Base-by-base conservation (phyloP, 2,329 filamentous ascomycete genomes). In the Scortechinia acanthostroma region DNA sequence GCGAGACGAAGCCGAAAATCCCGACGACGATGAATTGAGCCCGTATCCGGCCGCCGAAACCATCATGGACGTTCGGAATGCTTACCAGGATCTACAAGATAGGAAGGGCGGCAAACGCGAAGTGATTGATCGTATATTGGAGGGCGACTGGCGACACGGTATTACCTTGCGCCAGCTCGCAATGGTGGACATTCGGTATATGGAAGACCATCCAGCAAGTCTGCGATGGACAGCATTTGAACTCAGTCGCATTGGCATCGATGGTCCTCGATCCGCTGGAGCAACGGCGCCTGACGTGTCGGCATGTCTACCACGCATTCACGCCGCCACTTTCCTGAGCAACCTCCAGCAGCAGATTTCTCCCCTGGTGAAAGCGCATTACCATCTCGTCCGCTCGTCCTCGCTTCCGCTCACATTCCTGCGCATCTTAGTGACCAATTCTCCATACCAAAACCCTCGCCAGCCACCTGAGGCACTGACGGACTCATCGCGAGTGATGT, bases 121-220 rank as follows among this genome's bases (percentile, higher is more conserved):
- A 54, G 62, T 77, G 2, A 63, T 76, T 19, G 73, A 78, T 50
- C 69, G 73, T 20, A 74, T 78, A 42, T 53, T 77, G 2, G 73
- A 77, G 49, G 74, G 73, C 17, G 74, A 78, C 53, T 78, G 74
- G 74, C 63, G 73, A 44, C 65, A 70, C 48, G 74, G 74, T 4
- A 63, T 78, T 25, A 71, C 73, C 2, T 60, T 77, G 49, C 70
- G 69, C 25, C 74, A 77, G 55, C 62, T 77, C 20, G 74, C 74
- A 28, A 77, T 71, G 58, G 66, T 70, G 4, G 74, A 77, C 50
- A 63, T 75, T 22, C 70, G 70, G 43, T 69, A 72, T 49, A 61
- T 77, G 22, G 68, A 76, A 45, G 71, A 76, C 46, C 71, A 76
- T 46, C 69, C 71, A 4, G 62, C 65, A 13, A 65, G 65, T 21